Base-by-base conservation (phyloP, 768 basidiomycete genomes). In the Podaxis sp. region DNA sequence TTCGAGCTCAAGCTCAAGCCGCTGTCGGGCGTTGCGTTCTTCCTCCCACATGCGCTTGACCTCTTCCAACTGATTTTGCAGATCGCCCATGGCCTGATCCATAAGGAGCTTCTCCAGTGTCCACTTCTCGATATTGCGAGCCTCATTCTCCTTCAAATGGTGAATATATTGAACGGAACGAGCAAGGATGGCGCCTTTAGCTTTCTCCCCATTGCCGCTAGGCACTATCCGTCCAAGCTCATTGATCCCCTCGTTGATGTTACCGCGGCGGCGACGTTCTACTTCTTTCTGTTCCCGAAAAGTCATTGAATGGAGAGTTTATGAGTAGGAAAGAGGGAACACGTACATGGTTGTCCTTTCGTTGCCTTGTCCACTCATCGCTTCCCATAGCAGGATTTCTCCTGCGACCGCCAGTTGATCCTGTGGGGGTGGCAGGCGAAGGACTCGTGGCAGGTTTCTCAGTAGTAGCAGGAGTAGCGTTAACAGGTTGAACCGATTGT, bases 231-330 rank as follows among this genome's bases (percentile, higher is more conserved):
- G 85, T 0, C 91, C 90, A 15, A 99, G 87, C 68, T 92, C 90
- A 70, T 91, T 94, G 78, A 99, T 97, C 0, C 96, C 96, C 65
- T 96, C 91, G 75, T 96, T 97, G 77, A 99, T 98, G 67, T 95
- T 95, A 17, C 95, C 95, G 52, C 96, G 83, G 58, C 96, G 89
- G 40, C 94, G 87, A 58, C 96, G 90, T 74, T 99, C 96, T 12
- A 99, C 95, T 78, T 98, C 95, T 93, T 98, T 98, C 96, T 98
- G 77, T 56, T 20, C 13, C 64, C 22, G 41, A 15, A 56, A 13
- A 24, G 44, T 56, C 49, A 61, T 28, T 50, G 8, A 50, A 28
- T 44, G 13, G 26, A 44, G 17, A 17, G 28, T 66, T n/a, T 68
- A 55, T 10, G 20, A 5, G 56, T 11, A 36, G 36, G 36, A 24